Percentiles rank a stretch among this genome's conserved stretches.
phyloP scores from a whole-genome alignment of 257 asterid genomes.

The Asclepias syriaca region DNA sequence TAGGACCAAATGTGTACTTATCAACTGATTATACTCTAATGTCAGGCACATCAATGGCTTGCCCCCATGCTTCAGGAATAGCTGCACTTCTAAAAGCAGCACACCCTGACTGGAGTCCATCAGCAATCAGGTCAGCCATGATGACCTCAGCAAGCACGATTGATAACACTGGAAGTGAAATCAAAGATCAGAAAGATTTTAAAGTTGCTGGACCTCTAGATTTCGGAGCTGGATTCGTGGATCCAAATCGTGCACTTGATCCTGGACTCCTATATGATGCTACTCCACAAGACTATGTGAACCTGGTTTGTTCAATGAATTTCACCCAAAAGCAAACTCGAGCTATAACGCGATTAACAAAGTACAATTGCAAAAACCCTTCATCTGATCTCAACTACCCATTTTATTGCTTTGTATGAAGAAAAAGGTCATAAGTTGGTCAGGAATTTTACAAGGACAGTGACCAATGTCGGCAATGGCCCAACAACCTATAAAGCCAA shows the following conservation, averaged over 20 bases:
- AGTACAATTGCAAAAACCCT: constrained; percentile 37
- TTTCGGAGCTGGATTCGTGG: constrained; percentile 47
- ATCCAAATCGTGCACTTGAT: constrained; percentile 48
- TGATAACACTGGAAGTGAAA: constrained; percentile 18
- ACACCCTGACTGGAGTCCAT: constrained; percentile 25
- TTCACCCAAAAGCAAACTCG: constrained; percentile 33
- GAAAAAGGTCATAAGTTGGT: constrained; percentile 3
- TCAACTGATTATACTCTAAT: constrained; percentile 1
- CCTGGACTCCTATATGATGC: constrained; percentile 52
- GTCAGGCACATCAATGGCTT: constrained; percentile 21
- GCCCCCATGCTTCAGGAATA: constrained; percentile 23
- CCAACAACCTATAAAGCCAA: constrained; percentile 28
- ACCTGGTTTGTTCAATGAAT: constrained; percentile 46
- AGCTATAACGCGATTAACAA: constrained; percentile 27
- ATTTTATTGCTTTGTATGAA: constrained; percentile 31
- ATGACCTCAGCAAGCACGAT: constrained; percentile 15
- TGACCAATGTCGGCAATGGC: constrained; percentile 39
- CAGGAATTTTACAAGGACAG: constrained; percentile 31
- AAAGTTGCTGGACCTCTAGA: constrained; percentile 13
- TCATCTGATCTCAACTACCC: constrained; percentile 50
- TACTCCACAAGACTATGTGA: constrained; percentile 37
- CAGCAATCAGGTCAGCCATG: constrained; percentile 24
- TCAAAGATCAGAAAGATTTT: constrained; percentile 9
- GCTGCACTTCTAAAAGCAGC: constrained; percentile 23
- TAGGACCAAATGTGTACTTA: constrained; percentile 4